phyloP scores from a whole-genome alignment of 2,329 filamentous ascomycete species.

The Colletotrichum liaoningense region DNA sequence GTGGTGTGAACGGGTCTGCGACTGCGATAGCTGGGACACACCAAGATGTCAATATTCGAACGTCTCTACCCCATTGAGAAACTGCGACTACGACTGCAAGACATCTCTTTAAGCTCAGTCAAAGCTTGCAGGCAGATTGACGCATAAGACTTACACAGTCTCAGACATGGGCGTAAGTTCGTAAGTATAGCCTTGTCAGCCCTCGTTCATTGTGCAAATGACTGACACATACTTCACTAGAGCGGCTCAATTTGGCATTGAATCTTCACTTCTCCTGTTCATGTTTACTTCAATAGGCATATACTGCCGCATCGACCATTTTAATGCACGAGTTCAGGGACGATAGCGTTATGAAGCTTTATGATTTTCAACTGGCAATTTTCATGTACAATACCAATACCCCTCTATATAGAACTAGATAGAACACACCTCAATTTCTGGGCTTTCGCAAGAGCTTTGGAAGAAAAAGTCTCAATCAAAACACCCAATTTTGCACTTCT shows the following conservation, averaged over 20 bases:
- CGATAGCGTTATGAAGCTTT: not conserved
- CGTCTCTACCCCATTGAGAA: no score
- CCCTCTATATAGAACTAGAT: not conserved
- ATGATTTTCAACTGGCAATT: not conserved
- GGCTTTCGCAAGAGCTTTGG: no score
- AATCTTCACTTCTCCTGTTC: not conserved
- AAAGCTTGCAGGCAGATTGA: not conserved
- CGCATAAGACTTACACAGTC: not conserved
- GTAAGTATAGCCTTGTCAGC: not conserved
- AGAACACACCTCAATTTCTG: not conserved
- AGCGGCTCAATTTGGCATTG: not conserved
- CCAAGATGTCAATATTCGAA: fast-evolving
- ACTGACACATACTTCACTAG: not conserved
- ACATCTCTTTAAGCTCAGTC: not conserved
- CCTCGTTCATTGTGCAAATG: not conserved
- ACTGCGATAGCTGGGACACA: not conserved
- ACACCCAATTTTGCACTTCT: no score
- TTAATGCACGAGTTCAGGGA: not conserved
- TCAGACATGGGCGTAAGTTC: not conserved
- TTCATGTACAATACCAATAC: not conserved
- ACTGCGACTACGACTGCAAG: not conserved
- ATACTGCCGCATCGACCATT: not conserved
- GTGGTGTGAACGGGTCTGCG: not conserved
- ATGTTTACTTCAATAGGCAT: not conserved
- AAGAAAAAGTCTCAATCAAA: no score